These are phyloP conservation scores for Piper longum DNA, from an alignment of 164 flowering plant genomes.

Conservation along the genomic window DNA sequence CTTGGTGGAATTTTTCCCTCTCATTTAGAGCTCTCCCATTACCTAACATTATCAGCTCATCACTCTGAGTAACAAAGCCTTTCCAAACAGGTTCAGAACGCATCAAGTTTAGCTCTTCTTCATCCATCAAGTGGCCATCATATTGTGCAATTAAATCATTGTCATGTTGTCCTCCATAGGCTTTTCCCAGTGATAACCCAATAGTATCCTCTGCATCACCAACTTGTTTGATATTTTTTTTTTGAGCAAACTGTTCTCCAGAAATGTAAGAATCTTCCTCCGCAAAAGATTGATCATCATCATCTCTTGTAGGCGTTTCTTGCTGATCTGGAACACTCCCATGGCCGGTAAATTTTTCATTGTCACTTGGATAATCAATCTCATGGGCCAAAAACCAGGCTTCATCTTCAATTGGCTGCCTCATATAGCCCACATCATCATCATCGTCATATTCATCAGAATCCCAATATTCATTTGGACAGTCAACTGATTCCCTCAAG, in stretches of 20 bases:
- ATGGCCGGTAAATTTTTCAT: slow-evolving; percentile 80
- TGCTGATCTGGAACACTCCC: slow-evolving; percentile 79
- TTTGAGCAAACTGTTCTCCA: slow-evolving; percentile 32
- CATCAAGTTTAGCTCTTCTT: slow-evolving; percentile 78
- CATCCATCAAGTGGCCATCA: slow-evolving; percentile 92
- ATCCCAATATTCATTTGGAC: slow-evolving; percentile 96
- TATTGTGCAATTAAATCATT: slow-evolving; percentile 67
- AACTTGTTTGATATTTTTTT: slow-evolving; percentile 18
- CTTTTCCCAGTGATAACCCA: slow-evolving; percentile 43
- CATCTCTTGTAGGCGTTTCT: slow-evolving; percentile 53
- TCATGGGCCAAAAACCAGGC: slow-evolving; percentile 98
- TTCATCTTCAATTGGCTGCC: slow-evolving; percentile 98
- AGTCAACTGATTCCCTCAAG: slow-evolving; percentile 76
- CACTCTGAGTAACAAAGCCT: slow-evolving; percentile 85
- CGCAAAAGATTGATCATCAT: slow-evolving; percentile 88
- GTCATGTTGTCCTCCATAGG: slow-evolving; percentile 45
- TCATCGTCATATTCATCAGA: slow-evolving; percentile 98
- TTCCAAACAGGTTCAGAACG: slow-evolving; percentile 95
- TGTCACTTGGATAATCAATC: slow-evolving; percentile 97
- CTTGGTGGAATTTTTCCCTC: slow-evolving; percentile 39
- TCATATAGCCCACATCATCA: slow-evolving; percentile 90
- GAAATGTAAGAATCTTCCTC: slow-evolving; percentile 95
- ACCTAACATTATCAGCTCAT: slow-evolving; percentile 60
- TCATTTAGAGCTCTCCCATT: slow-evolving; percentile 49
- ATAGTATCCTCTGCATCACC: slow-evolving; percentile 46